Evolutionary conservation across 441 rosid species (phyloP), one percentile per base, ranked within the genome.

Genomic region (Gossypium lobatum): DNA sequence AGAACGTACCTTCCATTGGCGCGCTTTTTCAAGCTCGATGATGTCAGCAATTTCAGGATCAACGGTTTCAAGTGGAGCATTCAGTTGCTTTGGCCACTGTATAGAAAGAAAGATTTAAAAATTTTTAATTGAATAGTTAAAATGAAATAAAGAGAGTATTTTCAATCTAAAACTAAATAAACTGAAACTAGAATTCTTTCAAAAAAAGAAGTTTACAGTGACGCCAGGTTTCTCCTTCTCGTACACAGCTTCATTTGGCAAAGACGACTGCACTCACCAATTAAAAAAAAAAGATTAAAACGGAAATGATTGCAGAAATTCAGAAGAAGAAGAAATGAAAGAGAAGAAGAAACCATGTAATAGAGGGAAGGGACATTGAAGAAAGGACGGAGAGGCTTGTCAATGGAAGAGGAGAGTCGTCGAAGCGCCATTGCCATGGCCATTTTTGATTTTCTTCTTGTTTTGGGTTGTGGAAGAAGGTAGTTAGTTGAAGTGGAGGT

Each of bases 41-140:
- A 95, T 95, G 73, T 95, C 91, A 72, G 98, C 91, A 81, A 95
- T 88, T 85, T 91, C 97, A 61, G 98, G 97, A 76, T 95, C 99
- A 58, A 95, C 97, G 3, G 39, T 91, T 78, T 89, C 96, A 71
- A 95, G 85, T 7, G 99, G 83, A 34, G 92, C 91, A 77, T 93
- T 95, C 64, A 95, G 90, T 82, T 93, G 98, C 83, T 95, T 95
- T 17, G 98, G 93, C 98, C 99, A 95, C 99, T 95, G 84, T 14
- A 55, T 8, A 70, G 37, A 39, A 31, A 71, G n/a, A 66, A 13
- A 3, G 18, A 50, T 3, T 62, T 10, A 25, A 25, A 62, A 1
- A 6, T 25, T 48, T 46, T 37, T 37, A 37, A 37, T 6, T 37
- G 42, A 37, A 64, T 4, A 18, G 21, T 64, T 42, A 26, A 34